Percentiles rank a stretch among this genome's conserved stretches.
These are phyloP conservation scores for Russula emetica DNA, from an alignment of 768 basidiomycete species.

Conservation along the genomic window DNA sequence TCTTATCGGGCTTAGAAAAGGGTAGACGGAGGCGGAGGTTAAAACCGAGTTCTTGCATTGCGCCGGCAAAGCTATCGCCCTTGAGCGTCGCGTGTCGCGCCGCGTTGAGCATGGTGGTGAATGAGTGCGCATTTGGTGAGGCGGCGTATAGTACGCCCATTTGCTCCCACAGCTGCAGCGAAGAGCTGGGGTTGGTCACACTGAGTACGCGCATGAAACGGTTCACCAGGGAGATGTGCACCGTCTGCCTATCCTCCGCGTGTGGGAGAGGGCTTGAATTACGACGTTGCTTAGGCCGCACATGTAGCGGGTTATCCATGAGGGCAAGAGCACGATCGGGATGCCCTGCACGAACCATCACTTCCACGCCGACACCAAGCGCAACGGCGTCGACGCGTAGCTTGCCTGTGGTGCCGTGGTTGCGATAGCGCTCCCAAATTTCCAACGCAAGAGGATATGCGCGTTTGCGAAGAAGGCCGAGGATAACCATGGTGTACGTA, in stretches of 20 bases:
- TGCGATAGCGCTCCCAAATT: constrained; percentile 24
- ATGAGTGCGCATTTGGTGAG: constrained; percentile 49
- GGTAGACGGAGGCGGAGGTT: constrained; percentile 30
- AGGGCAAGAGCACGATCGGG: constrained; percentile 48
- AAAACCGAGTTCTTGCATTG: constrained; percentile 44
- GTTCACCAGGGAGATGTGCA: constrained; percentile 27
- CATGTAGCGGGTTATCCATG: constrained; percentile 37
- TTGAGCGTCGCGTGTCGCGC: constrained; percentile 50
- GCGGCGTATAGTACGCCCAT: constrained; percentile 56
- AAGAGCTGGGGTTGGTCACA: constrained; percentile 50
- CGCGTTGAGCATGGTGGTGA: constrained; percentile 57
- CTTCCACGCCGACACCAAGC: constrained; percentile 48
- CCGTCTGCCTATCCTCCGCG: background rate
- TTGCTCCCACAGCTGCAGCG: constrained; percentile 66
- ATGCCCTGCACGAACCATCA: constrained; percentile 42
- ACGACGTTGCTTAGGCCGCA: constrained; percentile 29
- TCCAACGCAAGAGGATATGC: constrained; percentile 41
- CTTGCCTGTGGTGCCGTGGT: constrained; percentile 10
- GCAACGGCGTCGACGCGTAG: constrained; percentile 44
- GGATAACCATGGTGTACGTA: constrained; percentile 53
- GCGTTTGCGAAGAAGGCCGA: constrained; percentile 46
- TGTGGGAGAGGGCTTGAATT: background rate
- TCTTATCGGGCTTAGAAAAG: background rate
- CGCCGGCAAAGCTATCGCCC: constrained; percentile 50
- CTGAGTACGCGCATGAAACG: constrained; percentile 48